These are phyloP conservation scores for Leccinum olivaceopallidum DNA, from an alignment of 768 basidiomycete species.

Conservation along the genomic window DNA sequence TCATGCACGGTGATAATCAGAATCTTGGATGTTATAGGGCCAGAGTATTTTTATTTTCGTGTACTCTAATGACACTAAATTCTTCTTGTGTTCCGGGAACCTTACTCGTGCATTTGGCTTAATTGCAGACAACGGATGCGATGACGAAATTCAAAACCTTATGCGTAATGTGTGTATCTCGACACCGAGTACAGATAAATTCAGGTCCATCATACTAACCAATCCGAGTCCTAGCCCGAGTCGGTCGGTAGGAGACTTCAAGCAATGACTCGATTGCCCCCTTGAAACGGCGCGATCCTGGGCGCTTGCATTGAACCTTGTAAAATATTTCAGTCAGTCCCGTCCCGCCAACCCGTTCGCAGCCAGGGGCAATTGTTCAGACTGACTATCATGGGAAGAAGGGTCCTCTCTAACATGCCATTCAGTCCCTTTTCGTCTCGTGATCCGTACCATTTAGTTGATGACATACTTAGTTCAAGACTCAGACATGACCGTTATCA, in stretches of 20 bases:
- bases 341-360: not conserved
- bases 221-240: not conserved
- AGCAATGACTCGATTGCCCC: not conserved
- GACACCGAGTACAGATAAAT: constrained; percentile 26
- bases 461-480: no score
- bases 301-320: not conserved
- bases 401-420: constrained; percentile 1
- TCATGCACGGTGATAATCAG: not conserved
- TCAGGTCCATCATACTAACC: constrained; percentile 21
- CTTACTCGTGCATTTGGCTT: constrained; percentile 25
- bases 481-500: not conserved
- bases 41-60: constrained; percentile 8
- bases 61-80: constrained; percentile 19
- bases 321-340: not conserved
- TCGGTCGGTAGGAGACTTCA: not conserved
- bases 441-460: constrained; percentile 6
- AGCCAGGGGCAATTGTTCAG: not conserved
- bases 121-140: constrained; percentile 16
- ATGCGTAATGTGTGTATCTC: constrained; percentile 16
- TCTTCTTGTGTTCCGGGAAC: constrained; percentile 14
- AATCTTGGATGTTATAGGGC: not conserved
- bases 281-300: constrained; percentile 1
- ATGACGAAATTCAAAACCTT: constrained; percentile 22
- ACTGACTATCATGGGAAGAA: constrained; percentile 1
- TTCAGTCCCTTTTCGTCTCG: not conserved